Evolutionary conservation across 1,139 yeast genomes (phyloP), one percentile per base, ranked within the genome.

Genomic region (Cylindricascospora bacillispora): DNA sequence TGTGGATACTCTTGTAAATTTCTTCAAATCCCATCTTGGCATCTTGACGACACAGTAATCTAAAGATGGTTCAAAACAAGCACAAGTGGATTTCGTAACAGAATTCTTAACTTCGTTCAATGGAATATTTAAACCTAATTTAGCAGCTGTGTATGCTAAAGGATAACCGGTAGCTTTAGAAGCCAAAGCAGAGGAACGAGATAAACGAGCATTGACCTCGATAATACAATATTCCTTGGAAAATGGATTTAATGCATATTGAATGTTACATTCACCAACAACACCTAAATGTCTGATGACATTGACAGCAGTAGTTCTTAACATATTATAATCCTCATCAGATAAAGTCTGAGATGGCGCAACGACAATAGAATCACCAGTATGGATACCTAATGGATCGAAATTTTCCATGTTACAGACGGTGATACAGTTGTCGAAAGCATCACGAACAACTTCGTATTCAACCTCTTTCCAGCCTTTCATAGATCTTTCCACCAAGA

Each of bases 391-490:
- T 49, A 89, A 71, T 27, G 98, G 98, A 59, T 89, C 98, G 47
- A 89, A 89, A 63, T 89, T 89, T 63, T 89, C 98, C 98, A 89
- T 89, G 62, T 89, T 89, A 69, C 98, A 89, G 30, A 89, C 98
- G 28, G 98, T 89, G 54, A 89, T 89, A 71, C 98, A 89, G 68
- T 89, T 89, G 44, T 79, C 95, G 38, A 79, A 86, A 49, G 93
- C 72, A 60, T 89, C 98, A 60, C 98, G 82, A 35, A 89, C 98
- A 44, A 89, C 98, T 63, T 89, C 98, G 59, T 89, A 89, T 63
- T 89, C 98, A 36, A 89, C 92, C 63, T 89, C 98, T 59, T 89
- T 89, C 98, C 98, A 89, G 41, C 98, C 98, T 65, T 86, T 89
- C 60, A 89, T 66, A 4, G 97, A 86, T 63, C 82, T 86, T 62